These are phyloP conservation scores for Arachis stenosperma DNA, from an alignment of 306 rosid genomes.

Conservation along the genomic window DNA sequence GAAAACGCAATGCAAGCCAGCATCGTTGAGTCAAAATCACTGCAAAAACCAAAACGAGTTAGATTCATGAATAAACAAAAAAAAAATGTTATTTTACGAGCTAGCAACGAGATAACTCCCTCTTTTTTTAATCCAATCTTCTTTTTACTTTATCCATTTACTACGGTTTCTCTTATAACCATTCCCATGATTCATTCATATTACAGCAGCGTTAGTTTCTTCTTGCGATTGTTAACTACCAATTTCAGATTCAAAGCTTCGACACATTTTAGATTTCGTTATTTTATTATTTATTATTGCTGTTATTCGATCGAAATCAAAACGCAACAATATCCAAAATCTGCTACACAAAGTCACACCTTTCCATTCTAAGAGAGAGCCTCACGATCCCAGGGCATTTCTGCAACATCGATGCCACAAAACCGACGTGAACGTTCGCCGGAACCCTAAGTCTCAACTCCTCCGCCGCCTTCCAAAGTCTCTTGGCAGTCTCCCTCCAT, in stretches of 20 bases:
- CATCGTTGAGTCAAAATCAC: constrained; percentile 93
- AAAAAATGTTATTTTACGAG: not conserved
- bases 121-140: not conserved
- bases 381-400: constrained; percentile 79
- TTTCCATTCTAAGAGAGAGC: constrained; percentile 87
- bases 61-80: constrained; percentile 2
- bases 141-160: not conserved
- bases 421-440: constrained; percentile 65
- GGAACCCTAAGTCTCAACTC: constrained; percentile 81
- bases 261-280: constrained; percentile 4
- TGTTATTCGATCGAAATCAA: not conserved
- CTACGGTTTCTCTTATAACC: not conserved
- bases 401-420: constrained; percentile 79
- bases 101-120: not conserved
- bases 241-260: not conserved
- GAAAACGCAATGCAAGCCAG: constrained; percentile 94
- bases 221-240: not conserved
- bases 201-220: not conserved
- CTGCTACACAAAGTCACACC: constrained; percentile 45
- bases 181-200: constrained; percentile 29
- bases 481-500: constrained; percentile 77
- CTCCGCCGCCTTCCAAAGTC: constrained; percentile 88
- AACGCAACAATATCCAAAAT: constrained; percentile 43
- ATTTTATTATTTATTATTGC: constrained; percentile 5
- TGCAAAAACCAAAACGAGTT: constrained; percentile 41